Conservation (phyloP, 495 filamentous ascomycete genomes). For the Penicillium soppii region DNA sequence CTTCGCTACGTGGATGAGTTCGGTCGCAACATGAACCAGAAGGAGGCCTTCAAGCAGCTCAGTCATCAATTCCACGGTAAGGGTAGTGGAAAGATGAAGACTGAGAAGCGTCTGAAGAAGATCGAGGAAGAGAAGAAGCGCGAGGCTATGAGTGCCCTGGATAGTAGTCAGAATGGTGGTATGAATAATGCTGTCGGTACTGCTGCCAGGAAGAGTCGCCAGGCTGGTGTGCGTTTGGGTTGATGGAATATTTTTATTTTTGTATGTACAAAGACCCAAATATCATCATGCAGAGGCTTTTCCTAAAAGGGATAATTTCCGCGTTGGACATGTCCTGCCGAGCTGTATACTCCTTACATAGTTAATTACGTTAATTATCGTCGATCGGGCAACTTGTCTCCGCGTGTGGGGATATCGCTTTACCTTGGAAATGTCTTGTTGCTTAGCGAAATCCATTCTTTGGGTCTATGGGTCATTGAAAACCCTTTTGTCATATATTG, state of each 20-base stretch:
- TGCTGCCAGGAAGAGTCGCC: conserved; percentile 75
- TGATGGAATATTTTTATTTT: conserved; percentile 28
- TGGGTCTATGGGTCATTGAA: too few relatives aligned
- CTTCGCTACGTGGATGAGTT: conserved; percentile 87
- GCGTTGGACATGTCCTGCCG: conserved; percentile 22
- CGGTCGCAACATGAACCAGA: conserved; percentile 80
- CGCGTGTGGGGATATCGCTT: conserved; percentile 29
- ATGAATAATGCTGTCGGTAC: conserved; percentile 76
- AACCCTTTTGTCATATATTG: too few relatives aligned
- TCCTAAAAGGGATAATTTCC: not conserved
- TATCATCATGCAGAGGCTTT: too few relatives aligned
- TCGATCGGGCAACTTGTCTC: conserved; percentile 17
- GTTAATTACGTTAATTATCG: too few relatives aligned
- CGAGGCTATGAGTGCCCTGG: conserved; percentile 75
- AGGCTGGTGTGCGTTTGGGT: conserved; percentile 85
- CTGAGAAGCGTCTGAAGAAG: conserved; percentile 94
- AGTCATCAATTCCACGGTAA: conserved; percentile 98
- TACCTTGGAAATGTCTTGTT: not conserved
- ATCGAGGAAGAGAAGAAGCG: conserved; percentile 92
- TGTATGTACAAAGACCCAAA: conserved; percentile 15
- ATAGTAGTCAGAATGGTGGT: conserved; percentile 77
- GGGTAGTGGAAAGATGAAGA: conserved; percentile 96
- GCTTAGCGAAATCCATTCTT: too few relatives aligned
- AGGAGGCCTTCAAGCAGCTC: conserved; percentile 95
- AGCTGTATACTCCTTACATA: conserved; percentile 21